Base-by-base conservation (phyloP, 2,329 filamentous ascomycete genomes). In the Botrytis aclada region DNA sequence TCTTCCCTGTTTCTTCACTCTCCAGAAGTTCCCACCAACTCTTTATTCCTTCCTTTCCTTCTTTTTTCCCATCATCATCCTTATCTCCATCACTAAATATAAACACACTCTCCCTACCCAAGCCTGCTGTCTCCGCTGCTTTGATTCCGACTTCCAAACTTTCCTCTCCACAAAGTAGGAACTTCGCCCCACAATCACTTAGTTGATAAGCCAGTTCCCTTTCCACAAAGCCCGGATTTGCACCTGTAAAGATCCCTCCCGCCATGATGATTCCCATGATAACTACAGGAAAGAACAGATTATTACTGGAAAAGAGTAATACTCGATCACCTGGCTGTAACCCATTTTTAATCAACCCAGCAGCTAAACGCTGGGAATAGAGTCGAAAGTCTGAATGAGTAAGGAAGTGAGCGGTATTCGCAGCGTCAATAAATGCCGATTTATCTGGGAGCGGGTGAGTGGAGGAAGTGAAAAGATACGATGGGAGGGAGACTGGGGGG, bases 131-230 rank as follows among this genome's bases (percentile, higher is more conserved):
- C 41, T 84, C 82, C 0, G 91, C 92, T 0, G 93, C 93, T 74
- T 90, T 88, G 6, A 93, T 79, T 0, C 90, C 92, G 1, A 88
- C 88, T 18, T 88, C 85, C 34, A 94, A 82, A 74, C 85, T 87
- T 0, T 79, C 83, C 51, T 88, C 86, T 0, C 89, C 86, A n/a
- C 88, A 87, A 71, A 96, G 83, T 72, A 96, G 82, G 78, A 92
- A 91, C 10, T 82, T 86, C 0, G 93, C 90, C 0, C 87, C 90
- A 72, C 90, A 91, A 80, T 95, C 92, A 66, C 88, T 85, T 51
- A 96, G 84, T 81, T 96, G 93, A 80, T 93, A 91, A 10, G 89
- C 91, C 63, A 97, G 82, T 81, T 96, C 93, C 32, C 92, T 84
- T 0, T 88, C 84, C 0, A 93, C 89, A 77, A 89, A 94, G 8